phyloP scores from a whole-genome alignment of 169 alveolate species.

The Eimeria brunetti region DNA sequence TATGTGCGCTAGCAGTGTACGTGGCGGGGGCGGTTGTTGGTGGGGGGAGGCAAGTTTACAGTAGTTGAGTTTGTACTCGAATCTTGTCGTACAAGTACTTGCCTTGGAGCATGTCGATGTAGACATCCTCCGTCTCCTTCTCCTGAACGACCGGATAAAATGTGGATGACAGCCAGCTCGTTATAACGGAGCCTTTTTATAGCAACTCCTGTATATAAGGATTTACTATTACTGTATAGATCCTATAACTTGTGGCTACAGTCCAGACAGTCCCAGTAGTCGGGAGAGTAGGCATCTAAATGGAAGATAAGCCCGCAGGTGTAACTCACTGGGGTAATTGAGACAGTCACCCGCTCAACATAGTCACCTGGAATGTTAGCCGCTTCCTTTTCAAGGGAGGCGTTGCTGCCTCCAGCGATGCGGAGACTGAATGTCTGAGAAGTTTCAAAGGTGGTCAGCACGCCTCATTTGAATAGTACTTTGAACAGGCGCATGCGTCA shows the following conservation, averaged over 20 bases:
- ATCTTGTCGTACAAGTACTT: slow-evolving; percentile 45
- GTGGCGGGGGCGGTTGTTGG: no score
- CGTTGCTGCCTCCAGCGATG: background rate
- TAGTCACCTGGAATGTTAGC: slow-evolving; percentile 38
- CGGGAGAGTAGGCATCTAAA: background rate
- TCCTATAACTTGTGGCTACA: background rate
- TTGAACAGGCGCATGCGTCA: background rate
- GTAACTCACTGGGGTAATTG: slow-evolving; percentile 42
- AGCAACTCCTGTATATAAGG: background rate
- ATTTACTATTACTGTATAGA: background rate
- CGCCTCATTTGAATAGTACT: background rate
- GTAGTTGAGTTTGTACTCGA: slow-evolving; percentile 25
- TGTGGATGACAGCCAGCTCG: background rate
- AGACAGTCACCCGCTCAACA: slow-evolving; percentile 48
- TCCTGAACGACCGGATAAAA: background rate
- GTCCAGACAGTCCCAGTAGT: background rate
- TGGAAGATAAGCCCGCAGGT: background rate
- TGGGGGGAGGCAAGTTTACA: background rate
- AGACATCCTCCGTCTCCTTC: slow-evolving; percentile 17
- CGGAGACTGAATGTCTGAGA: slow-evolving; percentile 52
- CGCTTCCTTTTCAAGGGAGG: slow-evolving; percentile 27
- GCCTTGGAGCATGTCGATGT: slow-evolving; percentile 45
- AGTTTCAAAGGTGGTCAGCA: background rate
- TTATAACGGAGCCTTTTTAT: background rate
- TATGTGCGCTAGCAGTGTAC: background rate